Conservation (phyloP, 2,329 filamentous ascomycete genomes). For the Leptographium wingfieldii region DNA sequence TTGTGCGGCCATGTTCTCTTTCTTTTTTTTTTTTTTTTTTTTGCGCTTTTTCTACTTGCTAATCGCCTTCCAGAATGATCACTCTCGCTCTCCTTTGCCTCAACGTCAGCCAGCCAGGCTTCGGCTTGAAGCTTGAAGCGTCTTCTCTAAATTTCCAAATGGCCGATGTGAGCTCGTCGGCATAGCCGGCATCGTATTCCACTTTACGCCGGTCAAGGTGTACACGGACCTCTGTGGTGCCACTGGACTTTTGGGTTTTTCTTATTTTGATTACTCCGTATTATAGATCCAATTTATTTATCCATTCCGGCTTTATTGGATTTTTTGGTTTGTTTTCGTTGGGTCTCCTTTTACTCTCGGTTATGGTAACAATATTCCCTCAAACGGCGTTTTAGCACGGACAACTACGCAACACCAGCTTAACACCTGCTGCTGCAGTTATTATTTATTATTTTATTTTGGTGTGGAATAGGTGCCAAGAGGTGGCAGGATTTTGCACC, state of each 20-base stretch:
- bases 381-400: background rate
- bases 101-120: slow-evolving; percentile 10
- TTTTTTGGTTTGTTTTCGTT: background rate
- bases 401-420: background rate
- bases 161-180: background rate
- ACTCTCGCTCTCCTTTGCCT: slow-evolving; percentile 11
- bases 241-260: background rate
- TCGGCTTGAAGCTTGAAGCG: slow-evolving; percentile 5
- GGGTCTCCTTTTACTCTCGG: background rate
- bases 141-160: background rate
- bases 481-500: background rate
- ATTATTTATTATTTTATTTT: background rate
- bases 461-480: too few species aligned
- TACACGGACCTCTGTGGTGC: background rate
- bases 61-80: slow-evolving; percentile 5
- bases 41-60: background rate
- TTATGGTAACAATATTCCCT: background rate
- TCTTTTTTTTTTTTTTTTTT: background rate
- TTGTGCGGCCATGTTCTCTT: too few species aligned
- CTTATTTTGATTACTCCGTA: background rate
- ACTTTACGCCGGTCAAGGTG: background rate
- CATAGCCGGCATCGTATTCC: background rate
- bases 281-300: too few species aligned
- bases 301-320: background rate
- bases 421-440: background rate